Base-by-base conservation (phyloP, 257 asterid species). In the Solanum ossicruentum region DNA sequence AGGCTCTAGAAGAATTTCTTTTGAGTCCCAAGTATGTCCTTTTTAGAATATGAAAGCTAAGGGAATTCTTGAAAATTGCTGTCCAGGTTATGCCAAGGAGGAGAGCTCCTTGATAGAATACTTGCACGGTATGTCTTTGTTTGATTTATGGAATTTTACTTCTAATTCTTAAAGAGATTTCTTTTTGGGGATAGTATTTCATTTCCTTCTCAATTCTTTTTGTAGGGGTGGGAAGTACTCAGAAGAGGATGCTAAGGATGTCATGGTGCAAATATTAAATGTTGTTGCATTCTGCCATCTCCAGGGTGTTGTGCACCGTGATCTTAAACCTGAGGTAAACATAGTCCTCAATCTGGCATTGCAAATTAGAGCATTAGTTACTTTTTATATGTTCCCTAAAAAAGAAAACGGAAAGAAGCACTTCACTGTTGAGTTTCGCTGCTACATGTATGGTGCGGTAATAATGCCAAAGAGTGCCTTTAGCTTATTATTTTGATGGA, bases 291-390 rank as follows among this genome's bases (percentile, higher is more conserved):
- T 86, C 61, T 90, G 93, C 84, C 93, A 90, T 85, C 89, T 88
- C 66, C 97, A 93, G 84, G 96, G 97, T 43, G 96, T 93, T 67
- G 90, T 92, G 87, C 97, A 93, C 91, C 93, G 96, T 58, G 97
- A 93, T 90, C 90, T 93, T 80, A 93, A 92, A 86, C 97, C 97
- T 5, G 97, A 93, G 97, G 97, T 92, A 60, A 65, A 83, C 71
- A 67, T 9, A 51, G 18, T 77, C 82, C 63, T 51, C 65, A 51
- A 77, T 51, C 45, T 51, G 47, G 26, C 10, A 32, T 77, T 77
- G 82, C 82, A 77, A 77, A 26, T 77, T 75, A 51, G 63, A 77
- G 21, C 5, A 5, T 54, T 77, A 52, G 17, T 77, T 77, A 16
- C 82, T 49, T 52, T 51, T 77, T 51, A 12, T 47, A 66, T 69